Evolutionary conservation across 257 asterid species (phyloP), one percentile per base, ranked within the genome.

Genomic region (Jasminum sambac): DNA sequence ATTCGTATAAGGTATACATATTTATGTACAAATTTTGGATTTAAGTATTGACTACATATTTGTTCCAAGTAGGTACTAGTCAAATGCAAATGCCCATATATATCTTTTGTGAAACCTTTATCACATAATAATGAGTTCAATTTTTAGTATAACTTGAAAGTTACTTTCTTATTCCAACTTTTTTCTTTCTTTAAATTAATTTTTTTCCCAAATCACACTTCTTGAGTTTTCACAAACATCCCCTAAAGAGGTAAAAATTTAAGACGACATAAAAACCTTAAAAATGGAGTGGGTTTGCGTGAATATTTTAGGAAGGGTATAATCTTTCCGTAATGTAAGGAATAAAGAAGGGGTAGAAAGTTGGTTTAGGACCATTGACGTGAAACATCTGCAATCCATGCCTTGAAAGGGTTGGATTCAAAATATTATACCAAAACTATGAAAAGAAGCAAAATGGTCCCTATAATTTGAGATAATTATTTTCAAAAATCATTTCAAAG

Each of bases 251-350:
- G n/a, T n/a, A 42, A 42, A 4, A 42, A 41, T 11, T 42, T 11
- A 42, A 42, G 38, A 66, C 25, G 61, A 7, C 25, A 66, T 24
- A 38, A 68, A n/a, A 26, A 57, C 52, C 73, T 57, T 25, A 69
- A 34, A 46, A 16, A 12, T 21, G 21, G 62, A 55, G 36, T 46
- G 71, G 26, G 11, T 37, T 57, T 58, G 74, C 40, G 36, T 69
- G 9, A 7, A 38, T 67, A 44, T 43, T 48, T 48, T 42, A 37
- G 37, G 13, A 40, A 69, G 59, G 14, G 44, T 10, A 57, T 24
- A 69, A 69, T 69, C 74, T 58, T 59, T 57, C 67, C 73, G 40
- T 58, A 67, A 57, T 38, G 13, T 0, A 40, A 36, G 58, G 74
- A 39, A 69, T n/a, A 8, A 39, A 7, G 39, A 24, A 25, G 37